phyloP scores from a whole-genome alignment of 2,329 filamentous ascomycete genomes.

The Ophiosphaerella herpotricha region DNA sequence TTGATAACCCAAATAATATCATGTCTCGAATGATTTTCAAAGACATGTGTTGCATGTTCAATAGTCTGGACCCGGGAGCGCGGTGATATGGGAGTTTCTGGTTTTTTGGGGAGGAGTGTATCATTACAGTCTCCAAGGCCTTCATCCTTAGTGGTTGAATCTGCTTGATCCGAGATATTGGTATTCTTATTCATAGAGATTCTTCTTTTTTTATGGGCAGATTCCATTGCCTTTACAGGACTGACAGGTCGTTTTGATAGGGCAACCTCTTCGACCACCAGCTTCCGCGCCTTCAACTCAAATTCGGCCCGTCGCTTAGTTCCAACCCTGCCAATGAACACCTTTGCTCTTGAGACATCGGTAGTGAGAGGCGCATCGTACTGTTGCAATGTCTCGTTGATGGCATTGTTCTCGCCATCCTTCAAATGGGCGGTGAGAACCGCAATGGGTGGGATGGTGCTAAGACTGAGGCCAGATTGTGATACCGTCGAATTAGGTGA shows the following conservation, averaged over 20 bases:
- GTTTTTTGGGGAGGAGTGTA: slow-evolving; percentile 5
- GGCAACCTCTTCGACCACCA: slow-evolving; percentile 61
- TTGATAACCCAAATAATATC: slow-evolving; percentile 56
- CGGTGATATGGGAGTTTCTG: slow-evolving; percentile 10
- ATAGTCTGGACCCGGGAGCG: slow-evolving; percentile 7
- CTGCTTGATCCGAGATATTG: slow-evolving; percentile 15
- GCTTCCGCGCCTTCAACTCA: slow-evolving; percentile 71
- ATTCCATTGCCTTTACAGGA: slow-evolving; percentile 12
- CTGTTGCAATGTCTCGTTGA: slow-evolving; percentile 66
- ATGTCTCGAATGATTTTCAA: slow-evolving; percentile 16
- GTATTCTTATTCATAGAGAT: slow-evolving; percentile 4
- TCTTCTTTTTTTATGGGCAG: slow-evolving; percentile 24
- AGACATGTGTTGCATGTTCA: slow-evolving; percentile 11
- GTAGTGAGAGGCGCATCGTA: slow-evolving; percentile 67
- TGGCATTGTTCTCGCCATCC: slow-evolving; percentile 63
- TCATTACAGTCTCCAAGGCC: slow-evolving; percentile 15
- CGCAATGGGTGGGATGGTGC: slow-evolving; percentile 66
- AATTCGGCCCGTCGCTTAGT: slow-evolving; percentile 73
- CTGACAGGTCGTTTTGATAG: slow-evolving; percentile 23
- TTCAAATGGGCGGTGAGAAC: slow-evolving; percentile 73
- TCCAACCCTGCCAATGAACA: slow-evolving; percentile 75
- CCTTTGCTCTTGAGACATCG: slow-evolving; percentile 70
- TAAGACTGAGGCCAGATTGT: slow-evolving; percentile 44
- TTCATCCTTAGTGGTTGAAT: slow-evolving; percentile 33
- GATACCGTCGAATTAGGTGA: slow-evolving; percentile 23